Base-by-base conservation (phyloP, 2,329 filamentous ascomycete genomes). In the Pestalotiopsis fici region DNA sequence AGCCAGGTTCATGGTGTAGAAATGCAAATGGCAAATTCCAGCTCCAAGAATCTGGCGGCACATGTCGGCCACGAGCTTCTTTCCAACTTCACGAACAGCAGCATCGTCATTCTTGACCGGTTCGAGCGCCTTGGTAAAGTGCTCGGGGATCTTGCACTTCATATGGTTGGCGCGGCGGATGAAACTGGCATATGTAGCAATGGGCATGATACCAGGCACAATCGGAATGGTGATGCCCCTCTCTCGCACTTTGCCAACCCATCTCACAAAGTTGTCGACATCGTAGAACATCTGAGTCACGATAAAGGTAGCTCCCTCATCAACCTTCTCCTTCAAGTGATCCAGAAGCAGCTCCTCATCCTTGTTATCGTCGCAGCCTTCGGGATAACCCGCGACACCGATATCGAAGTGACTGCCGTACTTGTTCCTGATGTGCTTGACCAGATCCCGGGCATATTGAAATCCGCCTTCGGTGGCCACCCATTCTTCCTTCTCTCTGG, bases 211-310 rank as follows among this genome's bases (percentile, higher is more conserved):
- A 27, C 93, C 93, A 0, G 93, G 93, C 60, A 97, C 88, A 72
- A 97, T 96, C 18, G 93, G 93, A 37, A 96, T 85, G 28, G 83
- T 90, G 76, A 99, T 95, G 60, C 96, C 96, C 75, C 89, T 90
- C 64, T 91, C 93, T 62, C 95, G 91, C 68, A 95, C 94, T 78
- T 93, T 96, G 72, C 88, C 85, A 47, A 97, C 92, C 96, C 96
- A 99, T 65, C 90, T 88, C 65, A 98, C 82, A 81, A 99, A 99
- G 77, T 96, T 95, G 76, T 99, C 95, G 62, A 90, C 95, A 76
- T 99, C 95, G 84, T 99, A 99, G 82, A 98, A 98, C 96, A 99
- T 99, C 83, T 99, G 96, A 0, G 96, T 98, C 65, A 99, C 93
- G 71, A 99, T 93, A 78, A 98, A 99, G 6, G 92, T 91, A 69